A percentile compares a stretch with the other conserved stretches of the same genome.
Conservation (phyloP, 23 red algal species). For the Agarophyton chilense region DNA sequence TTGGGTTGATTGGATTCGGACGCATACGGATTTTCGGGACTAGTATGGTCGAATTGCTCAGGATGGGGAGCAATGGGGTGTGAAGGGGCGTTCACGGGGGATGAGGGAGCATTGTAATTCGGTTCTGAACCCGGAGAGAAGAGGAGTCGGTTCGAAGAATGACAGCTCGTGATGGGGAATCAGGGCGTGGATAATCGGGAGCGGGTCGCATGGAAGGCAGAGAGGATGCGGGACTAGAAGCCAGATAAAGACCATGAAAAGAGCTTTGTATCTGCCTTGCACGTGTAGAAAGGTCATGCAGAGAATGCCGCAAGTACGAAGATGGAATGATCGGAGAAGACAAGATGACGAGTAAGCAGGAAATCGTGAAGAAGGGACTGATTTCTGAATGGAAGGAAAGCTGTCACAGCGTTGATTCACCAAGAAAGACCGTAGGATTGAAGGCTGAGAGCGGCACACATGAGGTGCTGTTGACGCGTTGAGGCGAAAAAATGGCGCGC, state of each 20-base stretch:
- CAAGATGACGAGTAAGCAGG: not conserved
- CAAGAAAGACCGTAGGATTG: slow-evolving; percentile 2
- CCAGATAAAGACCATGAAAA: not conserved
- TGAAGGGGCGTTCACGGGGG: not conserved
- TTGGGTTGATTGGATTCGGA: not conserved
- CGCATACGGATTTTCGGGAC: no score
- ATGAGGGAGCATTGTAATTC: not conserved
- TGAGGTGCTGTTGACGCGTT: not conserved
- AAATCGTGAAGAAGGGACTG: not conserved
- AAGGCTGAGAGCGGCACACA: slow-evolving; percentile 25
- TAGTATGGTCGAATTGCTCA: no score
- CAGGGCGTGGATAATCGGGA: not conserved
- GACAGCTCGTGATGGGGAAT: slow-evolving; percentile 8
- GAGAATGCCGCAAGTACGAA: not conserved
- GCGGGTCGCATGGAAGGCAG: slow-evolving; percentile 21
- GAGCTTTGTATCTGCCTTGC: slow-evolving; percentile 42
- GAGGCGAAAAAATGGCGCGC: not conserved
- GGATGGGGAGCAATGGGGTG: no score
- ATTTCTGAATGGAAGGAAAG: slow-evolving; percentile 5
- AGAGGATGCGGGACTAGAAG: not conserved
- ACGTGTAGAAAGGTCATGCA: slow-evolving; percentile 18
- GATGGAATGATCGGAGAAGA: slow-evolving; percentile 13
- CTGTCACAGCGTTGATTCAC: not conserved
- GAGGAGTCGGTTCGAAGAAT: slow-evolving; percentile 18
- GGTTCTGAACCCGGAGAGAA: slow-evolving; percentile 1